phyloP scores from a whole-genome alignment of 352 stramenopile genomes.

The Plasmopara muralis region DNA sequence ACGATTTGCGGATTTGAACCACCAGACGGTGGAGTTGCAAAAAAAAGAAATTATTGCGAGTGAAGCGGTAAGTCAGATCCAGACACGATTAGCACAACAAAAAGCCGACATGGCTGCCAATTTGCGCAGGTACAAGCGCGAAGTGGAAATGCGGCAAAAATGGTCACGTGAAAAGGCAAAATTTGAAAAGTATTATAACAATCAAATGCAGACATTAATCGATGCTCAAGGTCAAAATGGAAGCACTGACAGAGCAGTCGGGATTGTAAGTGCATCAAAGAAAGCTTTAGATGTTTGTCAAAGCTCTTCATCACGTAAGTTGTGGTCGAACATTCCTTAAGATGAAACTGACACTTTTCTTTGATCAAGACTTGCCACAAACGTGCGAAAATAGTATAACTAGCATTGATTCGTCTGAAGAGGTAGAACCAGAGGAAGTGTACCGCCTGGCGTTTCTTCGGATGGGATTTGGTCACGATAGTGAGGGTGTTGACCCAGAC shows the following conservation, averaged over 20 bases:
- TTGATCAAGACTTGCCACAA: conserved; percentile 10
- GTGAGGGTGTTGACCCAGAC: conserved; percentile 51
- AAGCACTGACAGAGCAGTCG: background rate
- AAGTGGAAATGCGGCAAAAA: conserved; percentile 65
- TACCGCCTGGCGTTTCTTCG: conserved; percentile 58
- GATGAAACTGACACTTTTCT: conserved; percentile 1
- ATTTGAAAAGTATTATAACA: conserved; percentile 81
- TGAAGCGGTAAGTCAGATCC: conserved; percentile 65
- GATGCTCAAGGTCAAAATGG: conserved; percentile 8
- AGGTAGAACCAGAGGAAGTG: conserved; percentile 27
- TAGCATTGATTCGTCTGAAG: conserved; percentile 5
- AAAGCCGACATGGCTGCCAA: conserved; percentile 63
- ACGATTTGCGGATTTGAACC: conserved; percentile 47
- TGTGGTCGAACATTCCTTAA: background rate
- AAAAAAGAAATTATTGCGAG: conserved; percentile 68
- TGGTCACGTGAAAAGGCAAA: conserved; percentile 77
- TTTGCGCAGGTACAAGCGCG: conserved; percentile 53
- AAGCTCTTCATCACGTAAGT: conserved; percentile 12
- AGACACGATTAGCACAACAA: conserved; percentile 56
- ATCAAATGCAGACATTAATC: conserved; percentile 44
- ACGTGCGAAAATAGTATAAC: conserved; percentile 6
- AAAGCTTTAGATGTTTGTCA: conserved; percentile 4
- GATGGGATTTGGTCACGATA: conserved; percentile 55
- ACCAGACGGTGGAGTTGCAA: conserved; percentile 68
- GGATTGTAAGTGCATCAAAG: background rate